These are phyloP conservation scores for Coelastrella sp. DNA, from an alignment of 139 green algal genomes.

Conservation along the genomic window DNA sequence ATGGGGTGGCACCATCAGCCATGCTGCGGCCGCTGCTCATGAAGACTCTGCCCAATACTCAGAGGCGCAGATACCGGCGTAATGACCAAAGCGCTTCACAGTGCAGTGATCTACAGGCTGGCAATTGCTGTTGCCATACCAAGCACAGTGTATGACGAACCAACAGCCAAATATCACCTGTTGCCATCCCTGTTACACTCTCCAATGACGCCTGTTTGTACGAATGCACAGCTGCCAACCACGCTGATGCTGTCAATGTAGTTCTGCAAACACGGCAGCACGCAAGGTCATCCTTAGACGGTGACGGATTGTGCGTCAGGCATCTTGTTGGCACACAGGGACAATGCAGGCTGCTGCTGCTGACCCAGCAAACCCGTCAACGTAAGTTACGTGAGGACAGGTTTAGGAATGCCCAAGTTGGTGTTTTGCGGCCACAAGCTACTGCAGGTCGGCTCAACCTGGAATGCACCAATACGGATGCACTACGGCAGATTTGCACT, in stretches of 20 bases:
- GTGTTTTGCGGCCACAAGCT: too few relatives aligned
- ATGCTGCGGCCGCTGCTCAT: too few relatives aligned
- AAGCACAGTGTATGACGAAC: slow-evolving; percentile 5
- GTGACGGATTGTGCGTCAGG: too few relatives aligned
- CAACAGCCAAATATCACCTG: slow-evolving; percentile 33
- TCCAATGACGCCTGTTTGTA: slow-evolving; percentile 89
- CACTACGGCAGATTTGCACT: background rate
- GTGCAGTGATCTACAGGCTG: too few relatives aligned
- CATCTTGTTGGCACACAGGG: too few relatives aligned
- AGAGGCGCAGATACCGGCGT: background rate
- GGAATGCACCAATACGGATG: too few relatives aligned
- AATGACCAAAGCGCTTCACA: too few relatives aligned
- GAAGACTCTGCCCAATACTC: background rate
- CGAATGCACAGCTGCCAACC: slow-evolving; percentile 77
- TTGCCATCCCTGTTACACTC: slow-evolving; percentile 81
- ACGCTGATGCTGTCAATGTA: slow-evolving; percentile 79
- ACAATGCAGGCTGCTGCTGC: too few relatives aligned
- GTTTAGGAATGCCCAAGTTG: too few relatives aligned
- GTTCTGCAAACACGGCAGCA: slow-evolving; percentile 52
- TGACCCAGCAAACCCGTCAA: too few relatives aligned
- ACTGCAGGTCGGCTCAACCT: too few relatives aligned
- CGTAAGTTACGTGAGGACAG: too few relatives aligned
- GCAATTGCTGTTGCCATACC: background rate
- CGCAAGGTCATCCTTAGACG: background rate
- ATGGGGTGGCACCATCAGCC: background rate